Evolutionary conservation across 2,329 filamentous ascomycete genomes (phyloP), one percentile per base, ranked within the genome.

Genomic region (Septoria petroselini): DNA sequence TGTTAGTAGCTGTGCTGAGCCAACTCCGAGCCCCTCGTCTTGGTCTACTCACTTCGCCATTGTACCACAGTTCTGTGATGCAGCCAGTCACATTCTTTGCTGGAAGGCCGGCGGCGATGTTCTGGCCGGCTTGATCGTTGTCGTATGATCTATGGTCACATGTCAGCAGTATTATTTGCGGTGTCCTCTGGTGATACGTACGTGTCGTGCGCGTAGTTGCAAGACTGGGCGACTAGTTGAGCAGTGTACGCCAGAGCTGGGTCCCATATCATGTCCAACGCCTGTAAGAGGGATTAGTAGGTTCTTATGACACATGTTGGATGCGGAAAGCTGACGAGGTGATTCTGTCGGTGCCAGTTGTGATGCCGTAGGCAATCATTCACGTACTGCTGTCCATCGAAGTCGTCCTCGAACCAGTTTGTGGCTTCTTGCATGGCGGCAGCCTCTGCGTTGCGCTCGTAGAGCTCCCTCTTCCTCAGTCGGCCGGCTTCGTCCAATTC

Each of bases 21-120:
- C n/a, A n/a, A n/a, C n/a, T n/a, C n/a, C n/a, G n/a, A n/a, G n/a
- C n/a, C n/a, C n/a, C n/a, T n/a, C n/a, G n/a, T n/a, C n/a, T n/a
- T n/a, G n/a, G n/a, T n/a, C n/a, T n/a, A n/a, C n/a, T n/a, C n/a
- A n/a, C n/a, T 71, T 95, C 89, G 63, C 79, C 80, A 68, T 91
- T 88, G 79, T 96, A 96, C 88, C 93, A 95, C 72, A 85, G 77
- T 68, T 91, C 80, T 62, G 83, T 88, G 65, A 91, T 83, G 60
- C 84, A 82, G 57, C 78, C 75, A 45, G 82, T 81, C 53, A 88
- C 75, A 33, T 82, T 78, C 53, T 69, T 70, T 18, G 73, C 68
- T 1, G 70, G 64, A 54, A 80, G 76, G 55, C 83, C 76, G 53
- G 84, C 83, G 64, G 88, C 91, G 51, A 97, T 84, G 78, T 97